Evolutionary conservation across 805 yeast genomes (phyloP).

Genomic region (Tetrapisispora arboricola): DNA sequence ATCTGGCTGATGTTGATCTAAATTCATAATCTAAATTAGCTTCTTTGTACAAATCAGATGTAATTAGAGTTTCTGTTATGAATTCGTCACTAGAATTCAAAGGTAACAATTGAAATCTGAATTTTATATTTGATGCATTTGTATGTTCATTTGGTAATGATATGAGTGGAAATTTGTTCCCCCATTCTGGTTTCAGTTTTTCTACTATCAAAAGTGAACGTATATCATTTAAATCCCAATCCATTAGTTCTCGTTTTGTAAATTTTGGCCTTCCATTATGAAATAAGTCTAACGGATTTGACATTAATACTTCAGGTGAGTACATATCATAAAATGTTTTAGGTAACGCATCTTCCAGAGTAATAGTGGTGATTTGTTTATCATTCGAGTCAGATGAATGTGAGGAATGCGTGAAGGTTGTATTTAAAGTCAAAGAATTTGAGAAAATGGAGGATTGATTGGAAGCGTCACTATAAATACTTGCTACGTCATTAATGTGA

Average conservation of each 20-base stretch:
- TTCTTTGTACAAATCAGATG: slow-evolving; percentile 57
- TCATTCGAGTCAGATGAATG: background rate
- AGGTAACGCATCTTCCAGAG: slow-evolving; percentile 46
- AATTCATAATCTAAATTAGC: slow-evolving; percentile 46
- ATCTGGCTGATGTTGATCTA: slow-evolving; percentile 48
- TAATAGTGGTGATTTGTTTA: slow-evolving; percentile 16
- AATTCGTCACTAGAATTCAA: slow-evolving; percentile 39
- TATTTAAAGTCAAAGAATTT: slow-evolving; percentile 13
- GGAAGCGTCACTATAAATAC: background rate
- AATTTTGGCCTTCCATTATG: slow-evolving; percentile 53
- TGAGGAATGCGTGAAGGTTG: slow-evolving; percentile 3
- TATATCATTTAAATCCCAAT: slow-evolving; percentile 65
- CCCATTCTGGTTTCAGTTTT: slow-evolving; percentile 45
- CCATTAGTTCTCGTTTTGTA: slow-evolving; percentile 50
- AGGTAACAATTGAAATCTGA: slow-evolving; percentile 44
- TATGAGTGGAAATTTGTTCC: slow-evolving; percentile 38
- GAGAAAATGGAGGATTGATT: slow-evolving; percentile 10
- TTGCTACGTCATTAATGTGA: background rate
- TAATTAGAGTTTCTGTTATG: slow-evolving; percentile 40
- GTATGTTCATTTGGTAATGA: background rate
- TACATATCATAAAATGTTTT: slow-evolving; percentile 44
- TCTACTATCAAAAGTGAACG: slow-evolving; percentile 52
- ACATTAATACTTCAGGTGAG: slow-evolving; percentile 40
- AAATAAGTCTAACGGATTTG: slow-evolving; percentile 32
- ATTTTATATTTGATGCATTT: slow-evolving; percentile 18